Percentiles rank a stretch among this genome's conserved stretches.
These are phyloP conservation scores for Solanum etuberosum DNA, from an alignment of 257 asterid genomes.

Conservation along the genomic window DNA sequence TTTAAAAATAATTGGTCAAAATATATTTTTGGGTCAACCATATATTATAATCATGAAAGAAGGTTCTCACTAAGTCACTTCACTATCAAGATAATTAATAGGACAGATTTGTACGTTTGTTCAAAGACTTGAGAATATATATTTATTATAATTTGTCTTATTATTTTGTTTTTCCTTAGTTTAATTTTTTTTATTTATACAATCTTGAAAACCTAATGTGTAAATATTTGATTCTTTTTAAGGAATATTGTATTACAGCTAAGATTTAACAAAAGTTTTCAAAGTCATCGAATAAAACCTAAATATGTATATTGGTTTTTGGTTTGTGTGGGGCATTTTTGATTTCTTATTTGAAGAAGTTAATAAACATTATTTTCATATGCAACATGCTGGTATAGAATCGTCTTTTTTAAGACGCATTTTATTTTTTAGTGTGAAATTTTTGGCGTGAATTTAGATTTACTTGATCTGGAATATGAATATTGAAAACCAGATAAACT, in stretches of 20 bases:
- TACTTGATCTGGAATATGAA: background rate
- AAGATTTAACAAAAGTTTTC: background rate
- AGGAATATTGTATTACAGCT: background rate
- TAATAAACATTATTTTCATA: too few species aligned
- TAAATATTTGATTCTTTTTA: background rate
- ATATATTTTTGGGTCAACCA: background rate
- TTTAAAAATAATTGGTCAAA: background rate
- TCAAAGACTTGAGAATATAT: background rate
- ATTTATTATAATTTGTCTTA: background rate
- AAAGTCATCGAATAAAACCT: background rate
- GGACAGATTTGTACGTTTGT: background rate
- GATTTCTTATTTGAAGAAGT: background rate
- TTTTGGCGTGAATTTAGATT: accelerated
- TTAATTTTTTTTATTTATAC: background rate
- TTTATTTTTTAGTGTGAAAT: background rate
- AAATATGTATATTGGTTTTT: background rate
- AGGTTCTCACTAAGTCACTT: background rate
- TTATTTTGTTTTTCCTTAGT: background rate
- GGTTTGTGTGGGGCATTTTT: background rate
- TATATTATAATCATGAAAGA: background rate
- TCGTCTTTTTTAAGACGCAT: background rate
- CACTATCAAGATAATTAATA: background rate
- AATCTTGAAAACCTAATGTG: background rate
- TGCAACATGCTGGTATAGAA: background rate
- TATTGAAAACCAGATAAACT: accelerated